These are phyloP conservation scores for Blastobotrys chiropterorum DNA, from an alignment of 805 yeast species.

Conservation along the genomic window DNA sequence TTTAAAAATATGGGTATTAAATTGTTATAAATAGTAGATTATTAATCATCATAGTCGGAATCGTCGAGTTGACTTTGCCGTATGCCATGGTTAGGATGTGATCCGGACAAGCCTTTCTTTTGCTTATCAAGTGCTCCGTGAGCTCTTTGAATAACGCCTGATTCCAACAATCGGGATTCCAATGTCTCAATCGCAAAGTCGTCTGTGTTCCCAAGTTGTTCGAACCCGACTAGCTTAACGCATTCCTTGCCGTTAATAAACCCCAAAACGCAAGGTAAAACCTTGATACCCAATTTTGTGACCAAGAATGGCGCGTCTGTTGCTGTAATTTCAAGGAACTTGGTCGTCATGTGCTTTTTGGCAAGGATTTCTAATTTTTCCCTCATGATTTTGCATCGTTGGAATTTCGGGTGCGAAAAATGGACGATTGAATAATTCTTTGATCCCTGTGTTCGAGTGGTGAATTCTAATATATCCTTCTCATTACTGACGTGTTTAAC, in stretches of 20 bases:
- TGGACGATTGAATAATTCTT: conserved; percentile 49
- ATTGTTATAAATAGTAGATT: too few species aligned
- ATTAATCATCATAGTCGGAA: too few species aligned
- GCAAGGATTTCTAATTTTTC: conserved; percentile 41
- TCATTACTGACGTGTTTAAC: conserved; percentile 45
- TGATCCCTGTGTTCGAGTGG: conserved; percentile 33
- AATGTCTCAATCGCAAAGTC: conserved; percentile 44
- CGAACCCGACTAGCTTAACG: conserved; percentile 63
- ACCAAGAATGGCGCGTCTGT: conserved; percentile 67
- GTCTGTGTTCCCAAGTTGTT: conserved; percentile 43
- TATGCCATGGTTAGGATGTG: neutral
- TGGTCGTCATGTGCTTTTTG: conserved; percentile 49
- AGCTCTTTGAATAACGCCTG: conserved; percentile 14
- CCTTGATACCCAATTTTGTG: conserved; percentile 53
- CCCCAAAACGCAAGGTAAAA: conserved; percentile 63
- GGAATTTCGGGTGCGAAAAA: conserved; percentile 56
- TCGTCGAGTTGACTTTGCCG: too few species aligned
- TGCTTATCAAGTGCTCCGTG: too few species aligned
- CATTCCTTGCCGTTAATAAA: conserved; percentile 56
- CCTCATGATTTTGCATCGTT: conserved; percentile 57
- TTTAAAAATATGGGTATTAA: too few species aligned
- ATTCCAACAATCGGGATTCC: conserved; percentile 34
- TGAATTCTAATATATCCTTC: conserved; percentile 47
- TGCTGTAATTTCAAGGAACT: conserved; percentile 46
- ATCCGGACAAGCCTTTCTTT: too few species aligned